These are phyloP conservation scores for Excoecaria cochinchinensis DNA, from an alignment of 345 rosid genomes.

Conservation along the genomic window DNA sequence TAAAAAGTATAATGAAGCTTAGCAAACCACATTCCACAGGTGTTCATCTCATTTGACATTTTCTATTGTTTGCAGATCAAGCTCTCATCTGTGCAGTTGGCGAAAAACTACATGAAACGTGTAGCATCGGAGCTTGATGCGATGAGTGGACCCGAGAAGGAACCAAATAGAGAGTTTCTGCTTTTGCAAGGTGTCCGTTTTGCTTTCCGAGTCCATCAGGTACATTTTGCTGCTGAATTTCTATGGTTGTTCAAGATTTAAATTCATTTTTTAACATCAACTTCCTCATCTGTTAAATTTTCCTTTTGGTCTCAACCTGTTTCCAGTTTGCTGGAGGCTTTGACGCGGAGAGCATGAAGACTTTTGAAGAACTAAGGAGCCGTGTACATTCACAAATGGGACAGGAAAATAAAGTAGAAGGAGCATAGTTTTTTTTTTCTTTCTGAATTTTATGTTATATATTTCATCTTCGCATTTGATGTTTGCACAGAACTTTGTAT, in stretches of 20 bases:
- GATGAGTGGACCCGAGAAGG: constrained; percentile 72
- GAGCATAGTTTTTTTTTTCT: constrained; percentile 12
- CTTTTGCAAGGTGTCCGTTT: constrained; percentile 92
- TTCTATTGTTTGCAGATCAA: constrained; percentile 62
- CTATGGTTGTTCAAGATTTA: neutral
- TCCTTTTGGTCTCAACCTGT: constrained; percentile 4
- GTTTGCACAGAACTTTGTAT: constrained; percentile 13
- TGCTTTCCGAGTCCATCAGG: constrained; percentile 98
- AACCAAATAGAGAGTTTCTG: constrained; percentile 90
- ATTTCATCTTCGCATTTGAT: constrained; percentile 14
- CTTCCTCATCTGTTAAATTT: neutral
- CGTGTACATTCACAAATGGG: constrained; percentile 54
- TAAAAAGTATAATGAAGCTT: too few species aligned
- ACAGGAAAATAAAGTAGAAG: constrained; percentile 47
- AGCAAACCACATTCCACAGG: neutral
- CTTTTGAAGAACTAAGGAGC: constrained; percentile 84
- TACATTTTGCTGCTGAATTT: constrained; percentile 20
- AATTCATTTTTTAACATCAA: neutral
- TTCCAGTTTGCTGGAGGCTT: constrained; percentile 96
- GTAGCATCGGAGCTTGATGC: constrained; percentile 84
- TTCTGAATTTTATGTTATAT: constrained; percentile 24
- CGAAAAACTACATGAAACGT: constrained; percentile 95
- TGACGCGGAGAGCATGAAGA: constrained; percentile 98
- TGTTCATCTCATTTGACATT: neutral
- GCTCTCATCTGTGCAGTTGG: constrained; percentile 90